A percentile compares a stretch with the other conserved stretches of the same genome.
Conservation (phyloP, 2,329 filamentous ascomycete species). For the Talaromyces sp. region DNA sequence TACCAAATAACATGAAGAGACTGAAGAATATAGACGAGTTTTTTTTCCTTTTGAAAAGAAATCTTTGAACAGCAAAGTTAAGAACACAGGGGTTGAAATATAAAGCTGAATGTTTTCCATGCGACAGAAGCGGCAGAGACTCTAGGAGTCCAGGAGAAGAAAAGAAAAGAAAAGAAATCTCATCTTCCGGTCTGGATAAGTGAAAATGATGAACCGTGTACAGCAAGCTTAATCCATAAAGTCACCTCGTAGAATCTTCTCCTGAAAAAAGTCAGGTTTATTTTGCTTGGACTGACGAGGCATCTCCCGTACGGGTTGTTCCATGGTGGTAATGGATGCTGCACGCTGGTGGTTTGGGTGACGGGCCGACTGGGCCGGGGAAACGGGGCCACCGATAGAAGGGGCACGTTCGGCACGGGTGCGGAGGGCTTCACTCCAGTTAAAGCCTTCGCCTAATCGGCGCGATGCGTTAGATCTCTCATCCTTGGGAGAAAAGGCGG, state of each 20-base stretch:
- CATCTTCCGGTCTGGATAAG: not conserved
- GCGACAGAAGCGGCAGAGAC: not conserved
- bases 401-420: conserved; percentile 81
- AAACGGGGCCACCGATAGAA: conserved; percentile 41
- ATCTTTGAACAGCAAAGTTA: conserved; percentile 1
- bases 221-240: conserved; percentile 79
- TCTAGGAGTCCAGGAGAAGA: not conserved
- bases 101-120: not conserved
- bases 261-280: conserved; percentile 93
- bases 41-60: not conserved
- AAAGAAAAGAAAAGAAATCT: too few relatives aligned
- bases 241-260: conserved; percentile 95
- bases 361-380: conserved; percentile 51
- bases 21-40: conserved; percentile 1
- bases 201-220: not conserved
- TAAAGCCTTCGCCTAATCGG: conserved; percentile 83
- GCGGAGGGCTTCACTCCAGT: conserved; percentile 95
- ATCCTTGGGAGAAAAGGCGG: conserved; percentile 37
- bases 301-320: conserved; percentile 54
- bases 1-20: not conserved
- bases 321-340: conserved; percentile 56
- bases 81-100: conserved; percentile 4
- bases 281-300: conserved; percentile 53
- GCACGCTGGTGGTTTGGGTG: conserved; percentile 40
- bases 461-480: conserved; percentile 48